Evolutionary conservation across 2,329 filamentous ascomycete genomes (phyloP).

Genomic region (Beauveria pseudobassiana): DNA sequence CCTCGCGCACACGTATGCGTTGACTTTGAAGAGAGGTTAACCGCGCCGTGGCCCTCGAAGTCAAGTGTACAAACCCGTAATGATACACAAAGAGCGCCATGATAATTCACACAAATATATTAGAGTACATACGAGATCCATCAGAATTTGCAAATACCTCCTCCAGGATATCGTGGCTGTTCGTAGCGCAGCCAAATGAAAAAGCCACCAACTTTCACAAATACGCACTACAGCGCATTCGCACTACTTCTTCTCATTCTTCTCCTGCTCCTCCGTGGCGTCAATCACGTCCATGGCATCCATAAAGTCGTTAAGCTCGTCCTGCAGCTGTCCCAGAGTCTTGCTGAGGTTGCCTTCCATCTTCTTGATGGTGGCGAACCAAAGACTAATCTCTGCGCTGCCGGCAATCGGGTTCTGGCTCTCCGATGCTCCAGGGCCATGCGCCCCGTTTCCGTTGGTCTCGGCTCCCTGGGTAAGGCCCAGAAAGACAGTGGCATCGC

Average conservation of each 20-base stretch:
- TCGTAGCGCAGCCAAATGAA: background rate
- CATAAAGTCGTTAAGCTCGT: slow-evolving; percentile 16
- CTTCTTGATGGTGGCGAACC: slow-evolving; percentile 15
- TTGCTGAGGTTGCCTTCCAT: slow-evolving; percentile 16
- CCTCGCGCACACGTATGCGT: too few relatives aligned
- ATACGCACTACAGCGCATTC: background rate
- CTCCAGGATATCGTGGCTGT: background rate
- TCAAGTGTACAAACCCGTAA: background rate
- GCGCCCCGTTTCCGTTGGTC: slow-evolving; percentile 8
- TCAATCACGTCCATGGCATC: slow-evolving; percentile 13
- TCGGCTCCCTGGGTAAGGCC: slow-evolving; percentile 15
- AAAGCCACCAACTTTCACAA: background rate
- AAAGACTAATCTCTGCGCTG: slow-evolving; percentile 22
- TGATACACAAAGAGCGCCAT: background rate
- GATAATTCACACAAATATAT: background rate
- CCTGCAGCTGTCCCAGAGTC: slow-evolving; percentile 15
- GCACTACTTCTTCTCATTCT: background rate
- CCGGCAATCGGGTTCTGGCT: slow-evolving; percentile 12
- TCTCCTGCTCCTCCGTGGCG: background rate
- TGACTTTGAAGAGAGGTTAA: too few relatives aligned
- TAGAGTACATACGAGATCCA: background rate
- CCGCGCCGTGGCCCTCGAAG: too few relatives aligned
- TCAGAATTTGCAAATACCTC: background rate
- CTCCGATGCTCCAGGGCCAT: background rate
- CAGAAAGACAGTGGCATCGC: slow-evolving; percentile 23